These are phyloP conservation scores for Exophiala calicioides DNA, from an alignment of 2,329 filamentous ascomycete species.

Conservation along the genomic window DNA sequence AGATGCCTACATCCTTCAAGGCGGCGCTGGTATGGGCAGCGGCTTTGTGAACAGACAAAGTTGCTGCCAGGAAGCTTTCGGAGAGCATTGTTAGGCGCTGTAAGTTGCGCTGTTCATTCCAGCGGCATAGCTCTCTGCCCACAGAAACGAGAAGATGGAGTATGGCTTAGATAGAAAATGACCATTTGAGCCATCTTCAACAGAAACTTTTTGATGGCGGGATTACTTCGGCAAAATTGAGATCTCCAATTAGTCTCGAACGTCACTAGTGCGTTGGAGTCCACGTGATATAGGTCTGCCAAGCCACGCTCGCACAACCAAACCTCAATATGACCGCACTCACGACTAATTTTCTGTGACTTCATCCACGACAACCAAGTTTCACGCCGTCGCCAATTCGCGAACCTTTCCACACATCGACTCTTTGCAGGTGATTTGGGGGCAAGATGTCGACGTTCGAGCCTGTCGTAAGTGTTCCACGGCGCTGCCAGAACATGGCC, in stretches of 20 bases:
- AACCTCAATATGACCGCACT: slow-evolving; percentile 4
- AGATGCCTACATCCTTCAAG: slow-evolving; percentile 80
- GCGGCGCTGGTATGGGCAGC: slow-evolving; percentile 47
- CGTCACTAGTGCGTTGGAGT: no score
- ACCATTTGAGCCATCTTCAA: no score
- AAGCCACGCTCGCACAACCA: slow-evolving; percentile 12
- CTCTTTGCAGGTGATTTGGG: slow-evolving; percentile 26
- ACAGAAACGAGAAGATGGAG: no score
- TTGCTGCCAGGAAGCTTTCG: slow-evolving; percentile 50
- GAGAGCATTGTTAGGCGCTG: slow-evolving; percentile 44
- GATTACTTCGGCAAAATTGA: no score
- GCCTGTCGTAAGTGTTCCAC: slow-evolving; percentile 59
- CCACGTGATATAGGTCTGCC: background rate
- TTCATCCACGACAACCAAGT: slow-evolving; percentile 14
- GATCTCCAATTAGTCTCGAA: no score
- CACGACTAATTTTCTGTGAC: slow-evolving; percentile 16
- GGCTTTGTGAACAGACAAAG: slow-evolving; percentile 41
- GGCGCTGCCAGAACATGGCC: no score
- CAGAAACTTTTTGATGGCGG: slow-evolving; percentile 6
- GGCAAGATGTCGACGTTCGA: slow-evolving; percentile 67
- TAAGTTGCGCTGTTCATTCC: slow-evolving; percentile 1
- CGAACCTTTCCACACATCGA: slow-evolving; percentile 18
- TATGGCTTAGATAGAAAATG: no score
- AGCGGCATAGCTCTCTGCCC: background rate
- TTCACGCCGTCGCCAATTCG: slow-evolving; percentile 26